Conservation (phyloP, 176 grass and related monocot genomes). For the Pontederia crassipes region DNA sequence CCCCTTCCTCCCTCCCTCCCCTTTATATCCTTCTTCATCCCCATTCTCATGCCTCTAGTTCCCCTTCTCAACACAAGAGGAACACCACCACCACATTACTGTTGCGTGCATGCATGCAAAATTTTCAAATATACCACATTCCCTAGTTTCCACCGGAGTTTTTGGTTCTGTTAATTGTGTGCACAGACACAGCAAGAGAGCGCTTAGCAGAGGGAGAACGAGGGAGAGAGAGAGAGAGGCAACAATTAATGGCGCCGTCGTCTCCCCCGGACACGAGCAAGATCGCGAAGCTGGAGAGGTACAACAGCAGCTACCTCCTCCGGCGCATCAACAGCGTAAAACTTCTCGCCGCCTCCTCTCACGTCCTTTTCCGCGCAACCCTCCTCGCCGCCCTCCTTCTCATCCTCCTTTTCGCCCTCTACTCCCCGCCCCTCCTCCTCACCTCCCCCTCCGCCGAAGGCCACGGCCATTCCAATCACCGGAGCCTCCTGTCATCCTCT, state of each 20-base stretch:
- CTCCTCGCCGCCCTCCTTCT: conserved; percentile 51
- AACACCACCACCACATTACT: neutral
- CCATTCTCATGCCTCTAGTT: too few relatives aligned
- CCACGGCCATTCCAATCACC: conserved; percentile 30
- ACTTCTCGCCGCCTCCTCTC: conserved; percentile 5
- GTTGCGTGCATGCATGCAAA: neutral
- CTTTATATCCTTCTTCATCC: too few relatives aligned
- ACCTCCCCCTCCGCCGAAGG: conserved; percentile 1
- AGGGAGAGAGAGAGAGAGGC: neutral
- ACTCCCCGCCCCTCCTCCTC: conserved; percentile 69
- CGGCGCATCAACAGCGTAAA: conserved; percentile 22
- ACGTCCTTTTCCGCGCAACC: conserved; percentile 52
- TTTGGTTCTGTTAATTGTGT: too few relatives aligned
- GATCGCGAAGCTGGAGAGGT: conserved; percentile 45
- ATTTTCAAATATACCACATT: too few relatives aligned
- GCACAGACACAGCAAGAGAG: too few relatives aligned
- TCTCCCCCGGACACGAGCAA: conserved; percentile 10
- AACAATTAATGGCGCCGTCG: neutral
- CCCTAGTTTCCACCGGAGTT: too few relatives aligned
- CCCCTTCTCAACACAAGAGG: too few relatives aligned
- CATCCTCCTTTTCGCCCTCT: conserved; percentile 51
- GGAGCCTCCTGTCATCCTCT: conserved; percentile 40
- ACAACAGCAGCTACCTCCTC: conserved; percentile 29
- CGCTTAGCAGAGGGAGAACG: neutral
- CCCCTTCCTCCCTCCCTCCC: neutral